These are phyloP conservation scores for Taiwanofungus camphoratus DNA, from an alignment of 1,284 basidiomycete genomes.

Conservation along the genomic window DNA sequence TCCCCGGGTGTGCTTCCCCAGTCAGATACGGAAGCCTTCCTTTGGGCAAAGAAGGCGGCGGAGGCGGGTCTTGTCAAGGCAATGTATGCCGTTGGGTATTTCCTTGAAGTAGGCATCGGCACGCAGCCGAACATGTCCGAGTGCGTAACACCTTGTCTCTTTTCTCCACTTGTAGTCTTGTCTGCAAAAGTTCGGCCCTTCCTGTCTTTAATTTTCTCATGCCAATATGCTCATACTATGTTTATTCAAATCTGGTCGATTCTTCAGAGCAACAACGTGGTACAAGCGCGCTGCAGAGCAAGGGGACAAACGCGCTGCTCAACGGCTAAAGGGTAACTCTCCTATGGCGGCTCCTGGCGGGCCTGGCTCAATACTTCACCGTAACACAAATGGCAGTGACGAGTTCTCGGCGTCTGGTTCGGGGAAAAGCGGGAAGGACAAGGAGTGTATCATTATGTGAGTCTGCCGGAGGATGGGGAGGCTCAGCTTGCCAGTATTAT, in stretches of 20 bases:
- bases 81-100: conserved; percentile 97
- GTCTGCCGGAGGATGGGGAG: too few species aligned
- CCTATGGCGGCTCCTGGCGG: conserved; percentile 54
- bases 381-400: conserved; percentile 39
- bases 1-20: conserved; percentile 96
- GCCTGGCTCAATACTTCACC: conserved; percentile 51
- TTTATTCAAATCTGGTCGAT: too few species aligned
- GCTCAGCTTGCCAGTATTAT: too few species aligned
- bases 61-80: conserved; percentile 88
- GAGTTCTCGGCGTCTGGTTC: conserved; percentile 25
- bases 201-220: background rate
- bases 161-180: conserved; percentile 3
- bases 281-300: conserved; percentile 91
- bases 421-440: conserved; percentile 46
- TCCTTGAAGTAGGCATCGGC: conserved; percentile 90
- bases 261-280: conserved; percentile 67
- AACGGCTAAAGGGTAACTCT: conserved; percentile 70
- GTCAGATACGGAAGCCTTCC: conserved; percentile 94
- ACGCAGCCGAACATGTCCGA: conserved; percentile 62
- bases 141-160: conserved; percentile 37
- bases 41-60: conserved; percentile 91
- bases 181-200: conserved; percentile 1
- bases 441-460: conserved; percentile 85
- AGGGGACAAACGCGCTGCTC: conserved; percentile 90
- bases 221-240: conserved; percentile 7